phyloP scores from a whole-genome alignment of 345 rosid species.

The Kandelia obovata region DNA sequence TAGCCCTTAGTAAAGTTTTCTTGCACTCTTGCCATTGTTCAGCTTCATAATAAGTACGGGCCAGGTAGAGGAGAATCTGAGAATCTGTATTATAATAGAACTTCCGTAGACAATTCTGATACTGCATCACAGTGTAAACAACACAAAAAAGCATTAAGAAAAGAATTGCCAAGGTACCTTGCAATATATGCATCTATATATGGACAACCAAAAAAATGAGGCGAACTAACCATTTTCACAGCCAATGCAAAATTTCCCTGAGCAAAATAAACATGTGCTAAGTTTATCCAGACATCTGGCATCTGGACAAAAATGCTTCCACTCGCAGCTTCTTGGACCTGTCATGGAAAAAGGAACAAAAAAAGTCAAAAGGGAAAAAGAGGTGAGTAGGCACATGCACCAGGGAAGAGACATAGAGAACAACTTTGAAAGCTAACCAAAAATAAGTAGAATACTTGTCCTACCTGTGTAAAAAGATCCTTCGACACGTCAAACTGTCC shows the following conservation, averaged over 20 bases:
- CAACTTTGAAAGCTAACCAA: conserved; percentile 6
- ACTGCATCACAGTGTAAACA: conserved; percentile 48
- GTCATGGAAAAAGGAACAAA: conserved; percentile 15
- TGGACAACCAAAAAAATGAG: not conserved
- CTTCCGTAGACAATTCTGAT: conserved; percentile 96
- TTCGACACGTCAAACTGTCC: conserved; percentile 95
- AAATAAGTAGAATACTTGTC: conserved; percentile 17
- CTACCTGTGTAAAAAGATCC: conserved; percentile 87
- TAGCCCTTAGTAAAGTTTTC: conserved; percentile 83
- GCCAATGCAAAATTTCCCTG: conserved; percentile 95
- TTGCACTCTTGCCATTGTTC: conserved; percentile 99
- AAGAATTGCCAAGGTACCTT: not conserved
- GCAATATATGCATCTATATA: not conserved
- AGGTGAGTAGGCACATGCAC: not conserved
- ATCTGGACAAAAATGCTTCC: conserved; percentile 93
- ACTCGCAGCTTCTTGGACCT: conserved; percentile 99
- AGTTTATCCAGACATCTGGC: conserved; percentile 98
- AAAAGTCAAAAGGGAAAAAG: conserved; percentile 5
- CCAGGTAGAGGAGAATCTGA: conserved; percentile 87
- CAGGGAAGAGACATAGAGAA: not conserved
- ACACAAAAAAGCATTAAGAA: conserved; percentile 7
- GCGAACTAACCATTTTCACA: conserved; percentile 80
- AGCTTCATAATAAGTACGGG: conserved; percentile 97
- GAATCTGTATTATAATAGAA: conserved; percentile 82
- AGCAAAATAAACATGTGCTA: conserved; percentile 95